phyloP scores from a whole-genome alignment of 805 yeast species.

The Blastobotrys americana region DNA sequence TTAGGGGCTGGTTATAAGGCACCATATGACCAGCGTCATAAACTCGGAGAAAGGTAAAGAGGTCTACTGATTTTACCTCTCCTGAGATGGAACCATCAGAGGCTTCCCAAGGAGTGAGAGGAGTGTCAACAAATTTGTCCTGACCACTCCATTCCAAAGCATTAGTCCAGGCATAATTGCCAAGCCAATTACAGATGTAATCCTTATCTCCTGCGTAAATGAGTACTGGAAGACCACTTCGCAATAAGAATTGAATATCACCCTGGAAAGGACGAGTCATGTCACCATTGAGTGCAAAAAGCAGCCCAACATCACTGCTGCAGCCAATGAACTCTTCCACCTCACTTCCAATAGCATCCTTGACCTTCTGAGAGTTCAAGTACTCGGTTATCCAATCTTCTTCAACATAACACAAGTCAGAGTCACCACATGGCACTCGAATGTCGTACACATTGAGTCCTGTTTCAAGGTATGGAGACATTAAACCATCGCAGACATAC shows the following conservation, averaged over 20 bases:
- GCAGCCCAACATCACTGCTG: constrained; percentile 51
- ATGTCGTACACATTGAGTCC: constrained; percentile 86
- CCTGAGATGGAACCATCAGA: constrained; percentile 47
- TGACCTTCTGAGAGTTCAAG: constrained; percentile 67
- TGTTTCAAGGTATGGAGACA: constrained; percentile 70
- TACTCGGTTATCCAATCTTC: constrained; percentile 65
- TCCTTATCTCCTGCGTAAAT: constrained; percentile 87
- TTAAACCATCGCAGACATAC: constrained; percentile 73
- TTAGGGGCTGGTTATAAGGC: constrained; percentile 71
- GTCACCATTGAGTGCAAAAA: constrained; percentile 63
- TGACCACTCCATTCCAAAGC: constrained; percentile 52
- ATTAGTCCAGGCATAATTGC: constrained; percentile 73
- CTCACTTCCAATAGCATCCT: constrained; percentile 77
- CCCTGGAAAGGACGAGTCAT: constrained; percentile 79
- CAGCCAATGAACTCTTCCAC: constrained; percentile 69
- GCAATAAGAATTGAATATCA: constrained; percentile 57
- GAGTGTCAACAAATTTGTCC: constrained; percentile 39
- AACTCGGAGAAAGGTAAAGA: constrained; percentile 72
- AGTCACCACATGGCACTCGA: constrained; percentile 50
- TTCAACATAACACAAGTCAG: constrained; percentile 60
- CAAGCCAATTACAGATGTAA: constrained; percentile 84
- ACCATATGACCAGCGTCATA: constrained; percentile 93
- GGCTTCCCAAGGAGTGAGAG: constrained; percentile 26
- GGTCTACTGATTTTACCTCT: constrained; percentile 50
- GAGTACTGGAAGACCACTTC: constrained; percentile 60